Base-by-base conservation (phyloP, 2,329 filamentous ascomycete genomes). In the Apiospora hydei region DNA sequence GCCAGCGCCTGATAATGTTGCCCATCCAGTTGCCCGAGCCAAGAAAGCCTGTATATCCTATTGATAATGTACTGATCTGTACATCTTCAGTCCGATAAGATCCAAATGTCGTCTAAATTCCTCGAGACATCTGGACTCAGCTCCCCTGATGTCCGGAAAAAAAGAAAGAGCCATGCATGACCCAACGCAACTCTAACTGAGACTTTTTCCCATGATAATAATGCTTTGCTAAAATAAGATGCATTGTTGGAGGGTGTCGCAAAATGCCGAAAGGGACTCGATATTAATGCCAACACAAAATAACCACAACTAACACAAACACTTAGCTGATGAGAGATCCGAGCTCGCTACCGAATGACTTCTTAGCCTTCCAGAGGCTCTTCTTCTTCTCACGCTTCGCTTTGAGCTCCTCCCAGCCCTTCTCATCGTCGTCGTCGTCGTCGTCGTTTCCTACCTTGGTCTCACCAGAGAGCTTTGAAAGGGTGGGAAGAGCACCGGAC, bases 401-500 rank as follows among this genome's bases (percentile, higher is more conserved):
- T 78, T 89, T 90, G 90, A 93, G 92, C 43, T 90, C 89, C 74
- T 89, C 90, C 91, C 91, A 93, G 21, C 89, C 91, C 77, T 91
- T 85, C 70, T 93, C 91, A 24, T 92, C 90, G 71, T 90, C 89
- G 67, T 92, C 91, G 44, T 92, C 85, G 46, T 84, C 83, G 30
- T 81, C 89, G 18, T 82, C 84, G 41, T 83, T 83, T 14, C 80
- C 82, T 1, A 84, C 79, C 71, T 85, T 83, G 2, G 84, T 80
- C 69, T 82, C 84, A 47, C 77, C 72, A 61, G 83, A 81, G 5
- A 84, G 78, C 69, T 85, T 86, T 71, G 79, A 78, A n/a, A 77
- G 76, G 4, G 80, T 82, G 78, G 75, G 80, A 75, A 83, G 74
- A 11, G 82, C 82, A 13, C 84, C 82, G 0, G 86, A 83, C 80